Conservation (phyloP, 805 yeast genomes). For the Starmerella gropengiesseri region DNA sequence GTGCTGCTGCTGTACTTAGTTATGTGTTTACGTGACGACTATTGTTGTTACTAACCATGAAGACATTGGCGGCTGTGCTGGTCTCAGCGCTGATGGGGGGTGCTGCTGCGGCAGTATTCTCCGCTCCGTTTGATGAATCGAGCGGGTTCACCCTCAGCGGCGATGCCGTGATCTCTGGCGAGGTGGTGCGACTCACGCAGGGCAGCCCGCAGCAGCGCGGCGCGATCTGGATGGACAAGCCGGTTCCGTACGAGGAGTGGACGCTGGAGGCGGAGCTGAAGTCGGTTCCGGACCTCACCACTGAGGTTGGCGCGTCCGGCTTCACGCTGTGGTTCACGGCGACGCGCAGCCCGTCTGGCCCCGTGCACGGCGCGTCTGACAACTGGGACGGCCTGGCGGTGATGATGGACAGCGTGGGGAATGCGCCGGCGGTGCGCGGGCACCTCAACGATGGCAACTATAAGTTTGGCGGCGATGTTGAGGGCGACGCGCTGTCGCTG, state of each 20-base stretch:
- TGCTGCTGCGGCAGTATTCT: slow-evolving; percentile 10
- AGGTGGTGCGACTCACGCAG: slow-evolving; percentile 18
- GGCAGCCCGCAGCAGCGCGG: slow-evolving; percentile 21
- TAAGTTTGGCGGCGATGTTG: slow-evolving; percentile 24
- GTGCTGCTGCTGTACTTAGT: no score
- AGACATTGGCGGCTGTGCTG: neutral
- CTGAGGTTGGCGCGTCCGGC: slow-evolving; percentile 28
- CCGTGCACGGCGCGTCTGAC: slow-evolving; percentile 32
- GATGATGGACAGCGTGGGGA: slow-evolving; percentile 29
- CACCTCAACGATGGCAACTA: slow-evolving; percentile 33
- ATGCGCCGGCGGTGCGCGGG: slow-evolving; percentile 29
- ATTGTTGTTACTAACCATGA: slow-evolving; percentile 3
- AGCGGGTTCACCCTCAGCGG: slow-evolving; percentile 15
- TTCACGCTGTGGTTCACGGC: slow-evolving; percentile 32
- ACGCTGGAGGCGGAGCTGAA: slow-evolving; percentile 29
- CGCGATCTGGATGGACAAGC: slow-evolving; percentile 29
- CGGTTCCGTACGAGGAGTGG: slow-evolving; percentile 29
- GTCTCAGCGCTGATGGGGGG: slow-evolving; percentile 2
- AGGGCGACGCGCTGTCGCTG: slow-evolving; percentile 29
- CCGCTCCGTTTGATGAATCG: slow-evolving; percentile 13
- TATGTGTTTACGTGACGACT: slow-evolving; percentile 4
- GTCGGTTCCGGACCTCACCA: slow-evolving; percentile 17
- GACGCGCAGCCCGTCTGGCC: slow-evolving; percentile 26
- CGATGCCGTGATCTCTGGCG: slow-evolving; percentile 13
- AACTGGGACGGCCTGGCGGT: slow-evolving; percentile 34